Percentiles rank a stretch among this genome's conserved stretches.
Conservation (phyloP, 345 rosid species). For the Hevea brasiliensis region DNA sequence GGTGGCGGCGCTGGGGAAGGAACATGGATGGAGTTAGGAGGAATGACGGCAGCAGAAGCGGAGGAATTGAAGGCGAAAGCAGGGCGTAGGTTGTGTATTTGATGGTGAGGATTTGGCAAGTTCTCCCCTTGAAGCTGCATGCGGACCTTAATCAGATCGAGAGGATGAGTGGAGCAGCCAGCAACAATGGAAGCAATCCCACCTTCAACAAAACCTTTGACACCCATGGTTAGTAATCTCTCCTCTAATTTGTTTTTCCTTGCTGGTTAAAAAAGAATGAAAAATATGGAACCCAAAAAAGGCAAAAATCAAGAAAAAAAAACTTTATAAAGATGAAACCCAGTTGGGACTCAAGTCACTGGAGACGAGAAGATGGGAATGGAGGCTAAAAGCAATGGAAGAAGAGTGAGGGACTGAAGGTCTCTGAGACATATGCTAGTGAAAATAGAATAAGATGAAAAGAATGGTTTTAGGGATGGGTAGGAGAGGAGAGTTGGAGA, state of each 20-base stretch:
- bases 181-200: constrained; percentile 75
- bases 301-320: too few relatives aligned
- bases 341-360: constrained; percentile 61
- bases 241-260: background rate
- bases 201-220: constrained; percentile 78
- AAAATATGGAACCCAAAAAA: too few relatives aligned
- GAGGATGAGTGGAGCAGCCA: constrained; percentile 83
- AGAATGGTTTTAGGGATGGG: background rate
- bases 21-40: constrained; percentile 24
- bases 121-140: constrained; percentile 83
- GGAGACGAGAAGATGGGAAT: constrained; percentile 68
- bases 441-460: background rate
- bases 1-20: constrained; percentile 31
- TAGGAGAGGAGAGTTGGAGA: background rate
- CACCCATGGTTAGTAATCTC: constrained; percentile 46
- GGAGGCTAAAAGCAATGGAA: constrained; percentile 56
- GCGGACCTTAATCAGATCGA: constrained; percentile 79
- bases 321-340: constrained; percentile 12
- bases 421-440: constrained; percentile 77
- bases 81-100: constrained; percentile 42
- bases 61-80: constrained; percentile 54
- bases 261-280: background rate
- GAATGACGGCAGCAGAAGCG: constrained; percentile 34
- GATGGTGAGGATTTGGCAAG: constrained; percentile 24
- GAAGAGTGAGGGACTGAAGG: constrained; percentile 68